phyloP scores from a whole-genome alignment of 2,329 filamentous ascomycete species.

The Helminthosporium solani region DNA sequence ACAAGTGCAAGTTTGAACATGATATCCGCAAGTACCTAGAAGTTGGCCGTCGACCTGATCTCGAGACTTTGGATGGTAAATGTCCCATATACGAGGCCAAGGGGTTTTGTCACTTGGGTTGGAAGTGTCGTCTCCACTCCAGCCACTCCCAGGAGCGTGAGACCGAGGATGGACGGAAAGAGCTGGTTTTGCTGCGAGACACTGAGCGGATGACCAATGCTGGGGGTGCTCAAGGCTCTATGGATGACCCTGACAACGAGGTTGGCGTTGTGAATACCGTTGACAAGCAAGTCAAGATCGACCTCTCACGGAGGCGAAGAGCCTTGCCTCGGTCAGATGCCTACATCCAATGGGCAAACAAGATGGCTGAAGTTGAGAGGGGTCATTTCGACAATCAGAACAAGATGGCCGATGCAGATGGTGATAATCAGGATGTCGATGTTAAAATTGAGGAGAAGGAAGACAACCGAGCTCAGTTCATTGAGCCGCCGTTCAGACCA shows the following conservation, averaged over 20 bases:
- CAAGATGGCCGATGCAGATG: constrained; percentile 35
- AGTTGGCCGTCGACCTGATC: constrained; percentile 77
- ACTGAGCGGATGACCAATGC: constrained; percentile 46
- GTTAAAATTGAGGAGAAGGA: constrained; percentile 42
- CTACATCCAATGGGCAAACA: constrained; percentile 76
- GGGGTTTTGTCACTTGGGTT: constrained; percentile 78
- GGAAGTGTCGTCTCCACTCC: constrained; percentile 89
- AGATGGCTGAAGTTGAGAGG: constrained; percentile 51
- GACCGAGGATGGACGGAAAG: constrained; percentile 75
- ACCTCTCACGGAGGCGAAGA: constrained; percentile 70
- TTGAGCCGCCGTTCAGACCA: constrained; percentile 82
- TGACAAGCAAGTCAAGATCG: constrained; percentile 67
- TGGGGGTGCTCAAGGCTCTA: constrained; percentile 18
- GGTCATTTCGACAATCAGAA: constrained; percentile 33
- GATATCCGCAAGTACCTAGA: constrained; percentile 82
- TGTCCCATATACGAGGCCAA: constrained; percentile 80
- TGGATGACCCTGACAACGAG: constrained; percentile 49
- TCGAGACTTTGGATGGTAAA: constrained; percentile 71
- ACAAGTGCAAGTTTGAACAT: constrained; percentile 79
- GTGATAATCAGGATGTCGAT: constrained; percentile 17
- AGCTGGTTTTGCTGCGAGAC: constrained; percentile 70
- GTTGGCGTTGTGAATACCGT: constrained; percentile 76
- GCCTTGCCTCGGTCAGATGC: constrained; percentile 71
- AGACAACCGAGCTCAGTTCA: constrained; percentile 76
- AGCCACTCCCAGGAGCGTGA: constrained; percentile 84